phyloP scores from a whole-genome alignment of 179 eudicot genomes.

The Beta macrorhiza region DNA sequence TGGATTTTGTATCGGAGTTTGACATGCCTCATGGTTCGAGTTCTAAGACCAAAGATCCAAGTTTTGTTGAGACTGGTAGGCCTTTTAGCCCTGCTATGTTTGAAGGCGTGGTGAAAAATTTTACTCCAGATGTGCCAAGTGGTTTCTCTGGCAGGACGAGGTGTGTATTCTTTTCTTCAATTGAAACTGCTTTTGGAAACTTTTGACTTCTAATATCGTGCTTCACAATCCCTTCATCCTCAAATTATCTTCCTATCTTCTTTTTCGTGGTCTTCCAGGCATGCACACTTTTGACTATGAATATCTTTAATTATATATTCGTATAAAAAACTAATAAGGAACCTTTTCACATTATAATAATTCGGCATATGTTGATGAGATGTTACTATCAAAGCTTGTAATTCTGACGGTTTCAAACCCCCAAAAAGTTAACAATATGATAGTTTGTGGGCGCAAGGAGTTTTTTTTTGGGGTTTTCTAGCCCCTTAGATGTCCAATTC shows the following conservation, averaged over 20 bases:
- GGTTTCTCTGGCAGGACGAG: slow-evolving; percentile 80
- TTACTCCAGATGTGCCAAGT: slow-evolving; percentile 81
- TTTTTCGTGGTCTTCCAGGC: no score
- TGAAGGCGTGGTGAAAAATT: slow-evolving; percentile 71
- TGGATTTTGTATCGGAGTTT: slow-evolving; percentile 63
- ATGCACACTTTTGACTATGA: no score
- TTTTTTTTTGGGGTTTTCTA: background rate
- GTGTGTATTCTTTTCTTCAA: slow-evolving; percentile 30
- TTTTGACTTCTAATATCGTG: background rate
- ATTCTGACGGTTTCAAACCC: no score
- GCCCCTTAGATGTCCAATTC: background rate
- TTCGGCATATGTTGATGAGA: no score
- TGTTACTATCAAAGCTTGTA: no score
- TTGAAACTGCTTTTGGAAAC: background rate
- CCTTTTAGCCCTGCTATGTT: slow-evolving; percentile 82
- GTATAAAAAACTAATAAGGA: no score
- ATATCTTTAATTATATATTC: no score
- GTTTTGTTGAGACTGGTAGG: slow-evolving; percentile 62
- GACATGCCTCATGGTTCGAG: slow-evolving; percentile 54
- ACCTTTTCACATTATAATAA: no score
- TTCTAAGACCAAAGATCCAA: slow-evolving; percentile 48
- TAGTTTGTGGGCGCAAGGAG: no score
- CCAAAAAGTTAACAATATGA: no score
- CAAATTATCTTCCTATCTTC: no score
- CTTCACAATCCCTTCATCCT: background rate